Evolutionary conservation across 441 rosid genomes (phyloP).

Genomic region (Melastoma candidum): DNA sequence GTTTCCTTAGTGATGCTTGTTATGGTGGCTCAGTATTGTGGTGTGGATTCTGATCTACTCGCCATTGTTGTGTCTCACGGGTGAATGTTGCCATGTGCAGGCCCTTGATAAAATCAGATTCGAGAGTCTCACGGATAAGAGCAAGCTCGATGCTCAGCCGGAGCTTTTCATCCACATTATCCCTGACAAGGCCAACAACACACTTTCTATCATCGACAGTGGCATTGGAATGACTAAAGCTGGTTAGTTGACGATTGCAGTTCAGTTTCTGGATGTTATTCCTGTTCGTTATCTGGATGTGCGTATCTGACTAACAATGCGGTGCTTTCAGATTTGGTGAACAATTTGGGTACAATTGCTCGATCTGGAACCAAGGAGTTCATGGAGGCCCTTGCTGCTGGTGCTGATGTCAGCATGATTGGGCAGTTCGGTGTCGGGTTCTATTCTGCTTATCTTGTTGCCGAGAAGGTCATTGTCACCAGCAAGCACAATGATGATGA

Average conservation of each 20-base stretch:
- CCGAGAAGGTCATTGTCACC: slow-evolving; percentile 11
- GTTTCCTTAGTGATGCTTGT: too few species aligned
- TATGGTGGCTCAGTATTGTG: too few species aligned
- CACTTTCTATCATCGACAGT: slow-evolving; percentile 10
- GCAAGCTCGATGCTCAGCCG: slow-evolving; percentile 6
- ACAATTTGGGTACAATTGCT: slow-evolving; percentile 14
- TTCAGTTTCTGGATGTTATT: neutral
- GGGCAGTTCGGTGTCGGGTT: slow-evolving; percentile 13
- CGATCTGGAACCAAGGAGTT: slow-evolving; percentile 11
- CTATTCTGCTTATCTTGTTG: slow-evolving; percentile 16
- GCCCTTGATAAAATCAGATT: slow-evolving; percentile 12
- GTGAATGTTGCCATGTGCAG: neutral
- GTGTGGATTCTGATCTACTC: too few species aligned
- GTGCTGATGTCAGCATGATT: slow-evolving; percentile 17
- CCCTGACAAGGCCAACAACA: slow-evolving; percentile 10
- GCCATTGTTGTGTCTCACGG: too few species aligned
- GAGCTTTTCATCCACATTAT: slow-evolving; percentile 14
- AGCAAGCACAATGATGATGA: slow-evolving; percentile 9
- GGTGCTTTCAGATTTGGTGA: slow-evolving; percentile 8
- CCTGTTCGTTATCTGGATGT: neutral
- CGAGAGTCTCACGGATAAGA: slow-evolving; percentile 7
- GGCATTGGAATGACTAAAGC: slow-evolving; percentile 14
- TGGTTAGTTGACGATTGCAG: neutral
- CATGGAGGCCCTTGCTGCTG: slow-evolving; percentile 15
- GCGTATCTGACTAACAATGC: neutral